Evolutionary conservation across 495 filamentous ascomycete genomes (phyloP), one percentile per base, ranked within the genome.

Genomic region (Cenococcum geophilum): DNA sequence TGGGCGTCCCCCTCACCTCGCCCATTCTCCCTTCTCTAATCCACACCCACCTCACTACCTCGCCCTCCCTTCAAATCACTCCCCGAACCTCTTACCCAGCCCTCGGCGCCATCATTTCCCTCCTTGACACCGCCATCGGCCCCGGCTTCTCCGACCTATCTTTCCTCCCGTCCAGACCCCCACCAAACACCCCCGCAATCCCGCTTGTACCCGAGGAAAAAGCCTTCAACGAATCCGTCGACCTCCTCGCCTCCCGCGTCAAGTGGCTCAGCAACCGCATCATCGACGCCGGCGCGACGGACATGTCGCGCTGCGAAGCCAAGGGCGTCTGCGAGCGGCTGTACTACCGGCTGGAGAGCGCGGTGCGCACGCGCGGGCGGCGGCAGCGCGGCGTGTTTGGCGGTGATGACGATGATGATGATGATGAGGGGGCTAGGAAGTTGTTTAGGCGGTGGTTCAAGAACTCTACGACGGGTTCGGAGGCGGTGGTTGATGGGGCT

Each of bases 81-180:
- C 69, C 63, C 14, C 68, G 80, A 32, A 90, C 86, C 14, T 82
- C 95, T 67, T 96, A 86, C 72, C 75, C 76, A 11, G 75, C 80
- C 45, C 79, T 97, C 3, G 74, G 77, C 0, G 82, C 88, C 0
- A 76, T 84, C 16, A 76, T 85, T 1, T 75, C 77, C 14, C 78
- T 95, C 55, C 78, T 97, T 5, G 84, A 90, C 68, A 81, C 90
- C 21, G 86, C 81, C 25, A 78, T 96, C 27, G 89, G 88, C 66
- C 80, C 83, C 40, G 86, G 84, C 21, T 77, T 71, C 47, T 61
- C 59, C 1, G 34, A 53, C 6, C 42, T 60, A 1, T 45, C 66
- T 4, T 65, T 59, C 16, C 36, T 57, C 34, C 51, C 64, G 18
- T 20, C 48, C 63, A 35, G 45, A 40, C n/a, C 42, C 53, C 37